phyloP scores from a whole-genome alignment of 1,284 basidiomycete genomes.

The Naganishia cerealis region DNA sequence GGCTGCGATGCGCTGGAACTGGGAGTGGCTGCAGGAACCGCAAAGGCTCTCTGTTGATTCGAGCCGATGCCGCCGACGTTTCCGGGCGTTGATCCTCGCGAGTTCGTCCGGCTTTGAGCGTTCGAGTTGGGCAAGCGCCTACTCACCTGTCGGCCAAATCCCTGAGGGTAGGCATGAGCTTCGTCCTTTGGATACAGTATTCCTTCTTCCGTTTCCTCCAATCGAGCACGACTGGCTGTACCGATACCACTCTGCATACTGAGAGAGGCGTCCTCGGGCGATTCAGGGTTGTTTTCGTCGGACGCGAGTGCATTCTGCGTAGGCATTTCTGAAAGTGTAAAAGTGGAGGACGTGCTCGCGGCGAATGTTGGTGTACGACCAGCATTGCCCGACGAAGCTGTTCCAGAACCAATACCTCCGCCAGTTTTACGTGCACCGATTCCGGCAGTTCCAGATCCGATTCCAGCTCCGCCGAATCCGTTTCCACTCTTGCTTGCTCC shows the following conservation, averaged over 20 bases:
- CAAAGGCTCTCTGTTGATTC: constrained; percentile 26
- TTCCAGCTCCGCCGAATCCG: constrained; percentile 9
- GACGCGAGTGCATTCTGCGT: background rate
- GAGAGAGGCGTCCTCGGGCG: constrained; percentile 4
- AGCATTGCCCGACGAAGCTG: constrained; percentile 31
- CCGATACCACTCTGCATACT: constrained; percentile 33
- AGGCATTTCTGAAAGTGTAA: constrained; percentile 5
- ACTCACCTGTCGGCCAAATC: constrained; percentile 14
- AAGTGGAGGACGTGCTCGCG: constrained; percentile 13
- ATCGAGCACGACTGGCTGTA: constrained; percentile 28
- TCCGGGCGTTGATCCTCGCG: constrained; percentile 19
- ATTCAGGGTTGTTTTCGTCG: background rate
- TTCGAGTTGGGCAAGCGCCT: background rate
- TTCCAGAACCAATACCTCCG: constrained; percentile 31
- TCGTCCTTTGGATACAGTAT: constrained; percentile 30
- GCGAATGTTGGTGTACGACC: constrained; percentile 29
- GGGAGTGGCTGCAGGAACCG: constrained; percentile 27
- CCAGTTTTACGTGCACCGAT: constrained; percentile 12
- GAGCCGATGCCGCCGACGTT: constrained; percentile 15
- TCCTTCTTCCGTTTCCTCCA: constrained; percentile 30
- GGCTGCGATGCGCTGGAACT: constrained; percentile 31
- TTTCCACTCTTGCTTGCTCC: constrained; percentile 24
- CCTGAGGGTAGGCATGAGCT: constrained; percentile 30
- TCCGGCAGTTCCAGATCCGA: constrained; percentile 4
- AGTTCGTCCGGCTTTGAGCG: background rate